Evolutionary conservation across 2,329 filamentous ascomycete species (phyloP), one percentile per base, ranked within the genome.

Genomic region (Ustilaginoidea virens): DNA sequence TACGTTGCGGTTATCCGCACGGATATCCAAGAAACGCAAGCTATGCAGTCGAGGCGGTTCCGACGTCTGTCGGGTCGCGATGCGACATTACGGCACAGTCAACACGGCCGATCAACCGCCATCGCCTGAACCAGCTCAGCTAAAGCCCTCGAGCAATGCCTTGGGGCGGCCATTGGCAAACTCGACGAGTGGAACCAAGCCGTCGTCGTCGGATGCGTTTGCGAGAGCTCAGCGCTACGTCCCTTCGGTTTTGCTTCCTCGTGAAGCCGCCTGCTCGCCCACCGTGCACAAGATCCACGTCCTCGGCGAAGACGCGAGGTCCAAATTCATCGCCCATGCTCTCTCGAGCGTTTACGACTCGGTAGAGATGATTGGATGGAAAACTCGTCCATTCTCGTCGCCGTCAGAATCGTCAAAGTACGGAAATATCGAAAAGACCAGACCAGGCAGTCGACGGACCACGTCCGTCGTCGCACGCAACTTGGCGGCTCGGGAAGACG

Each of bases 1-100:
- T 40, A 49, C 53, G 40, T 47, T 51, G 49, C 58, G 61, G 53
- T 48, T 55, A 42, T 48, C 51, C 46, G 53, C 56, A 47, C 52
- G 53, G 47, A 56, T 58, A 56, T 43, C 49, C 31, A 43, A 44
- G 36, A 49, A 32, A 44, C 37, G 37, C 25, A 35, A 45, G 32
- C 32, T 28, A 63, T 66, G 62, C 41, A 43, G 39, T 25, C 49
- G 31, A 52, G 47, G 52, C 63, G 58, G 49, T 46, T 31, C 38
- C 22, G 37, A 31, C 12, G 45, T 39, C 36, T 48, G 50, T 52
- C 51, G 52, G 46, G 51, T 45, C 47, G 53, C 54, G 48, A 46
- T 41, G 35, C 44, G 48, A 38, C 37, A 37, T 35, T 48, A 49
- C 37, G 42, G 46, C 36, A 48, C 42, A 6, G 47, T 46, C 31